Conservation (phyloP, 192 early-diverging fungal species). For the Radiomyces spectabilis region DNA sequence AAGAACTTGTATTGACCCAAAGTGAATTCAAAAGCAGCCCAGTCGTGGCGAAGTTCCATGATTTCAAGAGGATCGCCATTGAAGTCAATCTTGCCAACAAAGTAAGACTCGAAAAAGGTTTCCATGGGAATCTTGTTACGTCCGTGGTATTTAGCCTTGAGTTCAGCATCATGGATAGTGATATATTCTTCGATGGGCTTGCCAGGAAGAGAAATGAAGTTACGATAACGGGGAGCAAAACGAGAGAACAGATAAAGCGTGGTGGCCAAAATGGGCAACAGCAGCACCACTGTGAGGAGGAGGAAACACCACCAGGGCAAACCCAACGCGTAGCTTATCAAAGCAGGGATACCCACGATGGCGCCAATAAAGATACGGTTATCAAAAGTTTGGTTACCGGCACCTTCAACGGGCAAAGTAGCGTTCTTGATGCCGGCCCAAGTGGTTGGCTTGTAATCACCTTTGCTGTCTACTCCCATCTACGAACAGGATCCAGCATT, state of each 20-base stretch:
- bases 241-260: constrained; percentile 62
- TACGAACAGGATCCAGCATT: too few relatives aligned
- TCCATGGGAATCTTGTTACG: constrained; percentile 94
- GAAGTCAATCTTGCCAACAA: constrained; percentile 93
- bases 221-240: constrained; percentile 53
- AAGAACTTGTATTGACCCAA: constrained; percentile 87
- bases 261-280: constrained; percentile 67
- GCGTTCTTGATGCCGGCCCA: constrained; percentile 48
- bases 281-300: constrained; percentile 51
- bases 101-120: constrained; percentile 94
- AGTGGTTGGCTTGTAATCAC: constrained; percentile 37
- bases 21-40: constrained; percentile 84
- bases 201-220: constrained; percentile 70
- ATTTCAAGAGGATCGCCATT: constrained; percentile 79
- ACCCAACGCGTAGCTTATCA: constrained; percentile 57
- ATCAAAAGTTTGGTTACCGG: constrained; percentile 77
- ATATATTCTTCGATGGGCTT: constrained; percentile 83
- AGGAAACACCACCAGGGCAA: constrained; percentile 53
- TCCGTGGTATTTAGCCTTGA: constrained; percentile 67
- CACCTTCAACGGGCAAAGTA: constrained; percentile 74
- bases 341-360: constrained; percentile 57
- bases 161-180: constrained; percentile 73
- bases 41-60: constrained; percentile 92
- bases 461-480: too few relatives aligned
- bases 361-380: constrained; percentile 56